phyloP scores from a whole-genome alignment of 495 filamentous ascomycete genomes.

The Hyaloscypha finlandica region DNA sequence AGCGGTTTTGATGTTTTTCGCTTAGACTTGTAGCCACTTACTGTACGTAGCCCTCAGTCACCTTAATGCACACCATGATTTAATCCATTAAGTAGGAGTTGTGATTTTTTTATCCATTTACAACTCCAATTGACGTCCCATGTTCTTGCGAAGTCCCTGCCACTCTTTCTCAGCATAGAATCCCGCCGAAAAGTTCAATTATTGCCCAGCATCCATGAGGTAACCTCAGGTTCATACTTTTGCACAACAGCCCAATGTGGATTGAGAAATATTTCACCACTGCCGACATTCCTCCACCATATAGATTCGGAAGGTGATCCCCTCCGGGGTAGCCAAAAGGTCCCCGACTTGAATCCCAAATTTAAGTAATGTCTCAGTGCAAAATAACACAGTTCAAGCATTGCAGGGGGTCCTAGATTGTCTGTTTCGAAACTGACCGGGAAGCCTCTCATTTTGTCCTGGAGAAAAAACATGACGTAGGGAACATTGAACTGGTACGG shows the following conservation, averaged over 20 bases:
- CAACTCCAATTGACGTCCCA: no score
- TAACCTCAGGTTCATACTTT: constrained; percentile 8
- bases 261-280: constrained; percentile 7
- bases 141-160: no score
- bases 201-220: constrained; percentile 7
- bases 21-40: no score
- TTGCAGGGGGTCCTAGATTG: constrained; percentile 14
- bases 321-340: constrained; percentile 9
- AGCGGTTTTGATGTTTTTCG: no score
- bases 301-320: neutral
- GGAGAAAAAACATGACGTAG: neutral
- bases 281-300: constrained; percentile 15
- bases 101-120: no score
- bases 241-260: constrained; percentile 18
- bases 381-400: constrained; percentile 18
- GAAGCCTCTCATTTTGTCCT: constrained; percentile 4
- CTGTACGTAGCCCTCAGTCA: no score
- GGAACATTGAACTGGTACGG: constrained; percentile 10
- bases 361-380: constrained; percentile 19
- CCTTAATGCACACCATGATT: no score
- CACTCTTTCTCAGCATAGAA: no score
- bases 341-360: constrained; percentile 14
- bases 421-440: neutral
- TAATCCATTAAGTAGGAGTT: no score
- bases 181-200: no score